Evolutionary conservation across 805 yeast species (phyloP).

Genomic region (Saturnispora sanitii): DNA sequence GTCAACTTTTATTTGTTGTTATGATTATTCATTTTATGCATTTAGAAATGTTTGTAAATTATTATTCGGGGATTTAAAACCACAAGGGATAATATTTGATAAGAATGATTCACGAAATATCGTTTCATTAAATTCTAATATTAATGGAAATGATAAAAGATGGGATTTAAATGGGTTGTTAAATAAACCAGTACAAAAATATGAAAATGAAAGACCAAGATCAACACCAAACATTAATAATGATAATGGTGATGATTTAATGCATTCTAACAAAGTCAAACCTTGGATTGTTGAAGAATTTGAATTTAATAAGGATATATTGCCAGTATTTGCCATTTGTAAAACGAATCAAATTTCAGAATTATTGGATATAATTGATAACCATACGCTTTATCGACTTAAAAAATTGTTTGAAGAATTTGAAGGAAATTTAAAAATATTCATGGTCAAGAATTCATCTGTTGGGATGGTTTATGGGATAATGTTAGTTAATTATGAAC

Average conservation of each 20-base stretch:
- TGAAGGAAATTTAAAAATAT: conserved; percentile 32
- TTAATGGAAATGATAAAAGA: background rate
- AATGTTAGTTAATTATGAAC: conserved; percentile 43
- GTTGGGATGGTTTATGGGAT: conserved; percentile 46
- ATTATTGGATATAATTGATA: conserved; percentile 5
- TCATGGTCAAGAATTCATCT: conserved; percentile 48
- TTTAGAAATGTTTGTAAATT: conserved; percentile 40
- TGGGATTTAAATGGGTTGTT: conserved; percentile 9
- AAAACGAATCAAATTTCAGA: conserved; percentile 26
- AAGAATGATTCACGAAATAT: background rate
- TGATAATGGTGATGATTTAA: no score
- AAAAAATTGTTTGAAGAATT: conserved; percentile 16
- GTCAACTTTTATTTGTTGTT: conserved; percentile 48
- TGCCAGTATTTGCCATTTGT: conserved; percentile 36
- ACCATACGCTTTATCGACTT: conserved; percentile 7
- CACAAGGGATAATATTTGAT: conserved; percentile 50
- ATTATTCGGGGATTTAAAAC: conserved; percentile 42
- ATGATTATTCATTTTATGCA: conserved; percentile 47
- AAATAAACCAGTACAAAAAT: conserved; percentile 4
- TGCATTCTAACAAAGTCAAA: no score
- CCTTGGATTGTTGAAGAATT: conserved; percentile 52
- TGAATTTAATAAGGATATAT: conserved; percentile 40
- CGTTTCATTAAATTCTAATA: background rate
- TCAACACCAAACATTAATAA: no score
- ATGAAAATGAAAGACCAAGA: no score